phyloP scores from a whole-genome alignment of 257 asterid genomes.

The Nicotiana knightiana region DNA sequence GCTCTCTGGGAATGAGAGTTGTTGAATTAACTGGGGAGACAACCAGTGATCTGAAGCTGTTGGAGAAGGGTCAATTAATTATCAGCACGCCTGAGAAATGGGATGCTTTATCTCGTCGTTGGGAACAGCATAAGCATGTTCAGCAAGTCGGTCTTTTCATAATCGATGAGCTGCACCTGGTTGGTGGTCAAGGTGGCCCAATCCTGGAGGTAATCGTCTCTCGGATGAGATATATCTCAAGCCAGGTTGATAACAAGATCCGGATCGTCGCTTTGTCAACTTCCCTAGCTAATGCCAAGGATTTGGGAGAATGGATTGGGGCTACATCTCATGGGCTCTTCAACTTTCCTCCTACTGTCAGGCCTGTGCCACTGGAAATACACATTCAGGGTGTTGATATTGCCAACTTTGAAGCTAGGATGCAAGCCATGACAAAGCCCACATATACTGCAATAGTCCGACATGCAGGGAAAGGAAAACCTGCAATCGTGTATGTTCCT shows the following conservation, averaged over 20 bases:
- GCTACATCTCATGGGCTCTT: slow-evolving; percentile 45
- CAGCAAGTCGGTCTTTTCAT: slow-evolving; percentile 38
- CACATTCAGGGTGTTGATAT: slow-evolving; percentile 43
- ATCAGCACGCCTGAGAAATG: slow-evolving; percentile 44
- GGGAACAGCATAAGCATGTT: slow-evolving; percentile 36
- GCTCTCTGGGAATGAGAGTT: slow-evolving; percentile 31
- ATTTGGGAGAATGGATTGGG: slow-evolving; percentile 45
- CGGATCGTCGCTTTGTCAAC: slow-evolving; percentile 34
- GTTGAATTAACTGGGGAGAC: slow-evolving; percentile 41
- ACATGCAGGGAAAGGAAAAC: slow-evolving; percentile 33
- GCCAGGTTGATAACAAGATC: slow-evolving; percentile 28
- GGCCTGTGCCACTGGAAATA: slow-evolving; percentile 45
- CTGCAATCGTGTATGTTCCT: slow-evolving; percentile 40
- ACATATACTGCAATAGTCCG: slow-evolving; percentile 38
- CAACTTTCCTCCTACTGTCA: slow-evolving; percentile 39
- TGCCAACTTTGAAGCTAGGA: slow-evolving; percentile 39
- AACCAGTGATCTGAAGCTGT: slow-evolving; percentile 29
- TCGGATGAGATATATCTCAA: slow-evolving; percentile 33
- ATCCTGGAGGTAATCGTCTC: slow-evolving; percentile 35
- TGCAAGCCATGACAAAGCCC: slow-evolving; percentile 46
- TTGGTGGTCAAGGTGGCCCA: slow-evolving; percentile 42
- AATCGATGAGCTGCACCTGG: slow-evolving; percentile 35
- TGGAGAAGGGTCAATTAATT: slow-evolving; percentile 33
- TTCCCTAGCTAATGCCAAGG: slow-evolving; percentile 43
- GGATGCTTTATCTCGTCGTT: slow-evolving; percentile 41